These are phyloP conservation scores for Mucor plumbeus DNA, from an alignment of 371 early-diverging fungal species.

Conservation along the genomic window DNA sequence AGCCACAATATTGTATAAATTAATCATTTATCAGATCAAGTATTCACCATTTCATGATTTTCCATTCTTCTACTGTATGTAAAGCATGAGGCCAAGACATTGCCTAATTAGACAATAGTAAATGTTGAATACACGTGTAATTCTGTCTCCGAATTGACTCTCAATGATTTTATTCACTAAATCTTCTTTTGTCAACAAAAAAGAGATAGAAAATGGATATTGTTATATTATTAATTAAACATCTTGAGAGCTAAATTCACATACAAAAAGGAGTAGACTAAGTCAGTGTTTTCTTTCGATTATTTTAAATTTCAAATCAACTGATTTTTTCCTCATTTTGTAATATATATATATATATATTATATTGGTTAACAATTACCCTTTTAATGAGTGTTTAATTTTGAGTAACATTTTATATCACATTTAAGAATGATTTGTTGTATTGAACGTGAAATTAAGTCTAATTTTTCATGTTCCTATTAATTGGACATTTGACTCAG, in stretches of 20 bases:
- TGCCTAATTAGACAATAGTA: not conserved
- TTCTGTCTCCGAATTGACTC: not conserved
- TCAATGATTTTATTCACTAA: not conserved
- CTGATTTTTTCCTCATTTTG: not conserved
- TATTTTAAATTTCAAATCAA: too few species aligned
- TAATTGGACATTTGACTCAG: not conserved
- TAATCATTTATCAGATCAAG: not conserved
- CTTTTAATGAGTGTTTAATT: not conserved
- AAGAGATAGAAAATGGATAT: too few species aligned
- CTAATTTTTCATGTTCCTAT: not conserved
- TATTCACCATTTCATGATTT: not conserved
- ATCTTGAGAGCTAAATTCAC: too few species aligned
- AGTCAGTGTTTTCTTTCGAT: too few species aligned
- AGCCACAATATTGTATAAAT: not conserved
- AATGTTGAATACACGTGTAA: not conserved
- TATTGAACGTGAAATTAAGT: not conserved
- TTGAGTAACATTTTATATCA: not conserved
- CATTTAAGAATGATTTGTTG: not conserved
- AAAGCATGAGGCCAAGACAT: slow-evolving; percentile 3
- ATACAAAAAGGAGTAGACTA: too few species aligned
- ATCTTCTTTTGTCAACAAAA: too few species aligned
- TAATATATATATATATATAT: too few species aligned
- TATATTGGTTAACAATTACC: not conserved
- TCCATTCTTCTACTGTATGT: not conserved
- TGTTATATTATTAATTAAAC: too few species aligned